Base-by-base conservation (phyloP, 805 yeast genomes). In the Wickerhamiella sorbophila region DNA sequence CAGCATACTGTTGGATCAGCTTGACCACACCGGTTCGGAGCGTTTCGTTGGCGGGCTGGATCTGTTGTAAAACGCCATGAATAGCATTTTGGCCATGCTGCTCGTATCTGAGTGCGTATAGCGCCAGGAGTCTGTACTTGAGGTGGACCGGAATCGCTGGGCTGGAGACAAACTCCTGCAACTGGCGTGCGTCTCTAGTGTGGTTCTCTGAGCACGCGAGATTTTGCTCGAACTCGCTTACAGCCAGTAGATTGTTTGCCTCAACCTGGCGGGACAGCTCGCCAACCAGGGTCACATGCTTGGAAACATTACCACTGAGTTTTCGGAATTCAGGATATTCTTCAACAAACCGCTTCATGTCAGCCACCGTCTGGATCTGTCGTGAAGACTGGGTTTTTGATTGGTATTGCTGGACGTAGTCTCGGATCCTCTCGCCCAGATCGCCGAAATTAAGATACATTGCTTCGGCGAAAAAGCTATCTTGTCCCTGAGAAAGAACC, bases 391-490 rank as follows among this genome's bases (percentile, higher is more conserved):
- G 81, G 1, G 96, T 82, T 54, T 81, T 82, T 17, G 67, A 58
- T 55, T 85, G 88, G 60, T 86, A 91, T 36, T 74, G 77, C 42
- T 77, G 78, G 26, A 91, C 95, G 54, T 83, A 84, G 43, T 72
- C 77, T 53, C 84, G 87, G 54, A 91, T 79, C 49, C 75, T 74
- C 32, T 86, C 95, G 33, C 95, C 91, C 41, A 91, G 66, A 56
- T 91, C 97, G 26, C 97, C 99, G 64, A 87, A 93, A 60, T 91
- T 91, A 50, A 82, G 67, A 57, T 74, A 84, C 87, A 85, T 81
- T 2, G 91, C 70, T 44, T 84, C 84, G 27, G 67, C 66, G 60
- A 73, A 91, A 54, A 91, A 91, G 17, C 67, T 59, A 58, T 91
- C 99, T 45, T 75, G 79, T 44, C 72, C 76, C 47, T 72, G 70